Evolutionary conservation across 495 filamentous ascomycete genomes (phyloP).

Genomic region (Aspergillus haitiensis): DNA sequence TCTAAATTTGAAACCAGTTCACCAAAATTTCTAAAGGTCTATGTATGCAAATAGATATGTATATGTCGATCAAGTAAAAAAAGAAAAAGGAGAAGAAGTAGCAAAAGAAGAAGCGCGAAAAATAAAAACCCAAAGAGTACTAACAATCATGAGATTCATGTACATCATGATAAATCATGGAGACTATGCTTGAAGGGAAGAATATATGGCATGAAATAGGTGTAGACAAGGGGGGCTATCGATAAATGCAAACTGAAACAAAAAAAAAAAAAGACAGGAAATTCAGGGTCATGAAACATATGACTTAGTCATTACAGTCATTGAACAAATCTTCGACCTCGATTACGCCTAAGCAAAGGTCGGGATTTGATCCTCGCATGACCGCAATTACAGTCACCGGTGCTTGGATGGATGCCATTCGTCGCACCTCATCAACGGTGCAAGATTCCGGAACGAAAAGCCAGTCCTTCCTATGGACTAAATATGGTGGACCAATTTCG

Average conservation of each 20-base stretch:
- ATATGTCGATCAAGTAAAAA: background rate
- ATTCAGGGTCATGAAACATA: background rate
- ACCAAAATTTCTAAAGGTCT: background rate
- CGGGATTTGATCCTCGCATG: slow-evolving; percentile 30
- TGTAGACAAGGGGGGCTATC: too few species aligned
- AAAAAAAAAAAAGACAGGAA: slow-evolving; percentile 1
- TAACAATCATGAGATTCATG: slow-evolving; percentile 17
- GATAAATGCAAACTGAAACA: background rate
- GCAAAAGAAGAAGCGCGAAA: slow-evolving; percentile 2
- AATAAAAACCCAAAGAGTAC: slow-evolving; percentile 5
- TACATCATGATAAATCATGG: slow-evolving; percentile 20
- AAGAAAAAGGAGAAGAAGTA: slow-evolving; percentile 5
- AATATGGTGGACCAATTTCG: slow-evolving; percentile 24
- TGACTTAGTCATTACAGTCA: slow-evolving; percentile 17
- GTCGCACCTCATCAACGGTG: slow-evolving; percentile 35
- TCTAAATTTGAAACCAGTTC: background rate
- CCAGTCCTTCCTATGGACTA: slow-evolving; percentile 35
- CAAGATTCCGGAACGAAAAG: slow-evolving; percentile 34
- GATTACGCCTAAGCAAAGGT: slow-evolving; percentile 36
- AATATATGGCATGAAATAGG: background rate
- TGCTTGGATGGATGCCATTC: slow-evolving; percentile 17
- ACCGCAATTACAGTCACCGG: slow-evolving; percentile 36
- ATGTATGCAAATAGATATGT: background rate
- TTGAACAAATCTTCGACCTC: slow-evolving; percentile 40
- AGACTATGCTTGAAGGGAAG: background rate